Base-by-base conservation (phyloP, 306 rosid genomes). In the Vigna unguiculata region DNA sequence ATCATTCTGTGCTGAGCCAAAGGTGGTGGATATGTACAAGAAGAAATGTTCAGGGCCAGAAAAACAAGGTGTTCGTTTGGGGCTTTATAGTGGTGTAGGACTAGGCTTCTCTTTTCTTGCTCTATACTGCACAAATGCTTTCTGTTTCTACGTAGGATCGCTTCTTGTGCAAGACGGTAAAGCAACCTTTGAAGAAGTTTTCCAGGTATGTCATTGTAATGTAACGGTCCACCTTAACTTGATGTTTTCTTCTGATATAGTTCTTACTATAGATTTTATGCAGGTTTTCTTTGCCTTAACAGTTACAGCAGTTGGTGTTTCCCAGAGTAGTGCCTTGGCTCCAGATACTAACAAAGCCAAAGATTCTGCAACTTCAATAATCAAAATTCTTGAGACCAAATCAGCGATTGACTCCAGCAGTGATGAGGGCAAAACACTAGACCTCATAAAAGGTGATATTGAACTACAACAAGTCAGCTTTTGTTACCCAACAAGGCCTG, bases 251-350 rank as follows among this genome's bases (percentile, higher is more conserved):
- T 41, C 63, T 22, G 10, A 47, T 78, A 14, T 11, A 60, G 36
- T 52, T 71, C 83, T 86, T 17, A 84, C 22, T 0, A 53, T 10
- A 24, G 2, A 38, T 4, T 52, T 41, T 79, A n/a, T 69, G 57
- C 83, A 92, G 97, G 97, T 95, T 59, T 92, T 95, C 88, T 88
- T 92, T 83, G 84, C 91, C 72, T 28, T 95, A 32, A 89, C 98
- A 66, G 75, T 90, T 21, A 71, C 97, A 38, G 97, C 96, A 41
- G 24, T 89, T 0, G 86, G 97, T 5, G 80, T 95, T 78, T 95
- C 97, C 71, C 95, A 90, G 40, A 46, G 88, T 28, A 86, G 77
- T 63, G 86, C 87, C 71, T 46, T 87, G 87, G 97, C 92, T 75
- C 95, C 97, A 14, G 93, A 95, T 84, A 71, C 88, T 60, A 83